Evolutionary conservation across 345 rosid species (phyloP).

Genomic region (Nasturtium officinale): DNA sequence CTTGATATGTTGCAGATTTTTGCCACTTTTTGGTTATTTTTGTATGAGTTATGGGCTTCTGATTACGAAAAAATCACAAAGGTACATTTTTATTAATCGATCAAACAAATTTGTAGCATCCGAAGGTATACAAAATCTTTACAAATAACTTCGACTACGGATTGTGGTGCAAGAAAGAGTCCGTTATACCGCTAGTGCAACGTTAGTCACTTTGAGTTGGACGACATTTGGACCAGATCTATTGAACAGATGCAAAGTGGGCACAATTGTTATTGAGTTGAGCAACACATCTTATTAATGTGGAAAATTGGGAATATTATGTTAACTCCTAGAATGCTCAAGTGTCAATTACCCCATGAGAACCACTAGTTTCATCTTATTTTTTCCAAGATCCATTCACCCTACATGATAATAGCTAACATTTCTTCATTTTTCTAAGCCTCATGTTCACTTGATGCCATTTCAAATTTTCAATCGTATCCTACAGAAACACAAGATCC

Average conservation of each 20-base stretch:
- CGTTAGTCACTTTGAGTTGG: background rate
- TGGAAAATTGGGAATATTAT: background rate
- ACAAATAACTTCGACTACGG: background rate
- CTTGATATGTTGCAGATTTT: background rate
- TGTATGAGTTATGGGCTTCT: no score
- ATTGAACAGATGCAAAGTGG: background rate
- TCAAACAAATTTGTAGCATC: background rate
- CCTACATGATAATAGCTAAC: background rate
- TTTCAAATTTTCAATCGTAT: background rate
- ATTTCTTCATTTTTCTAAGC: no score
- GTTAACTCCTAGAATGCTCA: background rate
- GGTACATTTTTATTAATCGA: background rate
- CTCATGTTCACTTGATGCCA: background rate
- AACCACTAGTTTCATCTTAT: background rate
- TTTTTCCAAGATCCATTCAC: background rate
- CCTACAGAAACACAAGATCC: background rate
- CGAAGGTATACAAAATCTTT: background rate
- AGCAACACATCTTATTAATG: background rate
- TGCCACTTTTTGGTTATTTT: background rate
- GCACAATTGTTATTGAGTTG: background rate
- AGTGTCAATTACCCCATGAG: no score
- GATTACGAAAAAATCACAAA: background rate
- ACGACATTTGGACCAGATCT: background rate
- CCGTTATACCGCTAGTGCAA: background rate
- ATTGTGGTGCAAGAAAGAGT: background rate